Base-by-base conservation (phyloP, 2,329 filamentous ascomycete species). In the Dactylellina cionopaga region DNA sequence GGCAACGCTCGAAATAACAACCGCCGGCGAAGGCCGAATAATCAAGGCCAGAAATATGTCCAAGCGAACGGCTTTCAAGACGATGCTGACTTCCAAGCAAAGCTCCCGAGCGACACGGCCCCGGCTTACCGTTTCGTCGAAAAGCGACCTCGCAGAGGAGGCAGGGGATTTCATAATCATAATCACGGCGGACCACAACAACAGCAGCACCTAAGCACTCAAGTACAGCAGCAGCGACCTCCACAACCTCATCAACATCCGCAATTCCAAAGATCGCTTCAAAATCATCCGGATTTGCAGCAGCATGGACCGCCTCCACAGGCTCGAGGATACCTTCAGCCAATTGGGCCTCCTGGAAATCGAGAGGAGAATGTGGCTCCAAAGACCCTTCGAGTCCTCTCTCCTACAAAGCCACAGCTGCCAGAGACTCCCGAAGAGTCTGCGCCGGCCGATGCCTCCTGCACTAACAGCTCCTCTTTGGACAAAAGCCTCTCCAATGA, bases 81-180 rank as follows among this genome's bases (percentile, higher is more conserved):
- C 4, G 58, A 71, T 7, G 19, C 6, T 15, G 58, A 71, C 9
- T 63, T 63, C n/a, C 51, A 56, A 15, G 46, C 56, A 37, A 71
- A 71, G 25, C 56, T 71, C 11, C 65, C 65, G 1, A 71, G 54
- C 19, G 58, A 71, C 22, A 71, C 65, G 2, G 58, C 65, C 15
- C 65, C 65, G 3, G 64, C 65, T 19, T 71, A 56, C 17, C 56
- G 65, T 13, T 54, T 71, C 11, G 56, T 71, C n/a, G 65, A 71
- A 31, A 39, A 55, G 37, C 17, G 55, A 29, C 15, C 27, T 1
- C 19, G 47, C 5, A 29, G 47, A 10, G 13, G 17, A 35, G 27
- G 41, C 15, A 41, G 39, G 37, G 35, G 37, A 3, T 11, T 13
- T n/a, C n/a, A n/a, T n/a, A n/a, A n/a, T 31, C 41, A 17, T 43